Evolutionary conservation across 805 yeast species (phyloP).

Genomic region (Myxozyma melibiosi): DNA sequence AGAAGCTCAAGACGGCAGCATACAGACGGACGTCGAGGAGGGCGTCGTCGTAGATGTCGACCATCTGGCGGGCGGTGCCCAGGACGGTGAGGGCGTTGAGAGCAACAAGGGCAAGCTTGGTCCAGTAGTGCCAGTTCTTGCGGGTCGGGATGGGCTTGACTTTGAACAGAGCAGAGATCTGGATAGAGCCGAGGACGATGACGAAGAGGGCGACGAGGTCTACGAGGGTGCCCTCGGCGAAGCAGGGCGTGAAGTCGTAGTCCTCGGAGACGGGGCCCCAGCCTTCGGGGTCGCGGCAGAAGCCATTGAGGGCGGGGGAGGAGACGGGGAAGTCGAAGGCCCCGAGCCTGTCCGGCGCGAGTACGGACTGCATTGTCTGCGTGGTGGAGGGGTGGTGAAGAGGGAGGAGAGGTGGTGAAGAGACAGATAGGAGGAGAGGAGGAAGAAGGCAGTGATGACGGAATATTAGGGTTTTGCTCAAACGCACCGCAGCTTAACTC

Average conservation of each 20-base stretch:
- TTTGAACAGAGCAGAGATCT: constrained; percentile 35
- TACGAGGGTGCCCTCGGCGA: constrained; percentile 43
- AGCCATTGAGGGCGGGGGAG: constrained; percentile 21
- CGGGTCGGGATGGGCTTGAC: constrained; percentile 34
- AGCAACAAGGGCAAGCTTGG: constrained; percentile 33
- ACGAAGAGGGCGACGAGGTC: constrained; percentile 39
- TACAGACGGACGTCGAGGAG: constrained; percentile 39
- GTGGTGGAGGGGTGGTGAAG: background rate
- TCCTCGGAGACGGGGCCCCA: constrained; percentile 44
- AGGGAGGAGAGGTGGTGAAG: background rate
- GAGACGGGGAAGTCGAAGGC: constrained; percentile 20
- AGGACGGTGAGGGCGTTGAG: constrained; percentile 34
- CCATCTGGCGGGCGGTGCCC: constrained; percentile 22
- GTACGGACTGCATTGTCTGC: constrained; percentile 1
- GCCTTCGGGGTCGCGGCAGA: constrained; percentile 39
- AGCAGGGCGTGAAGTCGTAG: constrained; percentile 45
- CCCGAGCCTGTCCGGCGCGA: constrained; percentile 15
- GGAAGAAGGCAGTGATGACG: background rate
- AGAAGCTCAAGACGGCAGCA: constrained; percentile 46
- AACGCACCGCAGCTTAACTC: background rate
- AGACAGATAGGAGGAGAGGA: background rate
- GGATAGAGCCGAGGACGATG: constrained; percentile 38
- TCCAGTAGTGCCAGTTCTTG: constrained; percentile 34
- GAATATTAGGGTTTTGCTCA: background rate
- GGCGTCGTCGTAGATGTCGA: constrained; percentile 40